Evolutionary conservation across 2,329 filamentous ascomycete species (phyloP), one percentile per base, ranked within the genome.

Genomic region (Exophiala sideris): DNA sequence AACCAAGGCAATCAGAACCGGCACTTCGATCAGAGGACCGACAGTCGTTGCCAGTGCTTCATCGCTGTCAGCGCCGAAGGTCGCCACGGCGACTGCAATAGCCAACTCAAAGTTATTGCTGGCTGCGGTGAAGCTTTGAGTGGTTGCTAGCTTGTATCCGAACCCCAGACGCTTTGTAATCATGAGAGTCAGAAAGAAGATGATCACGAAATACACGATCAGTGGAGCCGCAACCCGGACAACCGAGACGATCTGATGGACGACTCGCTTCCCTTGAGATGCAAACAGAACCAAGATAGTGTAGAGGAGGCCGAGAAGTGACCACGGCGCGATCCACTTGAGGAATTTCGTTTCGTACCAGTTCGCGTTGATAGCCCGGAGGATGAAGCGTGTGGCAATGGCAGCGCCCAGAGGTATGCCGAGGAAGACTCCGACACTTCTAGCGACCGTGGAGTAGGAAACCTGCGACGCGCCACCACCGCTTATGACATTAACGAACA

Each of bases 91-190:
- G 0, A 96, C 90, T 0, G 90, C 90, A 71, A 96, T 95, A 0
- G 91, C 89, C 16, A 95, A 74, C 74, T 95, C 91, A 65, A 96
- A 95, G 67, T 96, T 95, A 66, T 96, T 96, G 67, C 90, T 95
- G 1, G 89, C 88, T 0, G 89, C 91, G 0, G 89, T 95, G 64
- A 95, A 94, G 66, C 88, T 91, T 71, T 95, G 89, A 2, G 89
- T 91, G 5, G 80, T 78, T 1, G 81, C 79, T 1, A 91, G 67
- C 34, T 79, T 78, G 67, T 94, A 95, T 0, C 82, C 83, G 54
- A 90, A 91, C 0, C 89, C 87, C 14, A 86, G 71, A 12, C 76
- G 79, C 44, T 79, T 76, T 3, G 83, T 79, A 2, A 84, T 72
- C 41, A 74, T 75, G 1, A 92, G 74, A 0, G 89, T 94, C 1